Conservation (phyloP, 2,329 filamentous ascomycete genomes). For the Fusarium sacchari region DNA sequence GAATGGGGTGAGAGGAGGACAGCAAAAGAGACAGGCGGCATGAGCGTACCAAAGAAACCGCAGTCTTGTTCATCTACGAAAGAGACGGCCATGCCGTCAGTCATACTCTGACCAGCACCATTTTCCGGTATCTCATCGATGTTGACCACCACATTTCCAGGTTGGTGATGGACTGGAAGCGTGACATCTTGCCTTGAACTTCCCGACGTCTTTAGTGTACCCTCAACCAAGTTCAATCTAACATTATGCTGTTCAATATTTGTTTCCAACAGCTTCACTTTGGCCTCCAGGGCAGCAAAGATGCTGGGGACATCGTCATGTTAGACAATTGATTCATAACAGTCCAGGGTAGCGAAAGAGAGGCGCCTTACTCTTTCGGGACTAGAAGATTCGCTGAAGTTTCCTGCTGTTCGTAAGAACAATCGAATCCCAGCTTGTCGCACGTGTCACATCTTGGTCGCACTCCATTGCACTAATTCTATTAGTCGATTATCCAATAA, state of each 20-base stretch:
- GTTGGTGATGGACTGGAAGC: neutral
- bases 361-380: conserved; percentile 1
- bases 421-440: conserved; percentile 8
- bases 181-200: neutral
- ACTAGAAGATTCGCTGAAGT: conserved; percentile 1
- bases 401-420: conserved; percentile 2
- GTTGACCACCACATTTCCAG: neutral
- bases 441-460: conserved; percentile 8
- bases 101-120: neutral
- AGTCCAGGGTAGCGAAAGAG: neutral
- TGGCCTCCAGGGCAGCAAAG: neutral
- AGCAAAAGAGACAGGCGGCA: rapidly evolving
- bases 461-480: neutral
- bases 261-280: neutral
- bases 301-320: neutral
- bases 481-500: neutral
- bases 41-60: neutral
- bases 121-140: neutral
- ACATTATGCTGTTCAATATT: neutral
- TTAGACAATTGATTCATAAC: neutral
- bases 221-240: neutral
- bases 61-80: conserved; percentile 13
- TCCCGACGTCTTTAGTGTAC: neutral
- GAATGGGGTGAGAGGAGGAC: rapidly evolving
- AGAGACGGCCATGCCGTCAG: conserved; percentile 1